A percentile compares a stretch with the other conserved stretches of the same genome.
These are phyloP conservation scores for Trichosporon ovoides DNA, from an alignment of 1,284 basidiomycete species.

Conservation along the genomic window DNA sequence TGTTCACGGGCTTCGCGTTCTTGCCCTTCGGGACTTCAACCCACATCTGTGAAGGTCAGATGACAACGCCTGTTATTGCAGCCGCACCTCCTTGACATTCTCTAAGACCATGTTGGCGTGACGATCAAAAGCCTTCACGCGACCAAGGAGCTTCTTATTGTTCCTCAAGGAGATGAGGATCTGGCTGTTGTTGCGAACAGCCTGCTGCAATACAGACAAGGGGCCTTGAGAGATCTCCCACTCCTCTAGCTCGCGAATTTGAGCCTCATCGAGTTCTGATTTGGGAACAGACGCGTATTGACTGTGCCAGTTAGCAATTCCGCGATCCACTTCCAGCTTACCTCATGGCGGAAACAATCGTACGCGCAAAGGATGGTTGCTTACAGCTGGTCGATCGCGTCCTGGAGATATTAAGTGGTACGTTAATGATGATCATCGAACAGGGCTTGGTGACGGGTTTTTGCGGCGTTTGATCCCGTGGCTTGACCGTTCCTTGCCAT, in stretches of 20 bases:
- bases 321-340: not conserved
- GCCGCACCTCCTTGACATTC: constrained; percentile 84
- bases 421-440: not conserved
- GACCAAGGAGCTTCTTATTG: constrained; percentile 95
- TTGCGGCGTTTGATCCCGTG: constrained; percentile 8
- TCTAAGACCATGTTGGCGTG: constrained; percentile 99
- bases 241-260: constrained; percentile 91
- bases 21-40: constrained; percentile 97
- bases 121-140: constrained; percentile 98
- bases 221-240: constrained; percentile 97
- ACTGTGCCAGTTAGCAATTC: constrained; percentile 51
- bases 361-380: no score
- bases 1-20: constrained; percentile 97
- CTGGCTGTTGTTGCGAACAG: constrained; percentile 95
- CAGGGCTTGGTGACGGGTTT: not conserved
- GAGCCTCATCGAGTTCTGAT: constrained; percentile 94
- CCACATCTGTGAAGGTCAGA: constrained; percentile 71
- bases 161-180: constrained; percentile 95
- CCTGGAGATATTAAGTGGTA: no score
- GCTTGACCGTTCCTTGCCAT: not conserved
- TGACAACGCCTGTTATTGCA: not conserved
- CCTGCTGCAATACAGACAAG: constrained; percentile 94
- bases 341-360: constrained; percentile 9
- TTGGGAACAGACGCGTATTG: constrained; percentile 96
- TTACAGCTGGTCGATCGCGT: no score